Evolutionary conservation across 257 asterid species (phyloP), one percentile per base, ranked within the genome.

Genomic region (Solanum sitiens): DNA sequence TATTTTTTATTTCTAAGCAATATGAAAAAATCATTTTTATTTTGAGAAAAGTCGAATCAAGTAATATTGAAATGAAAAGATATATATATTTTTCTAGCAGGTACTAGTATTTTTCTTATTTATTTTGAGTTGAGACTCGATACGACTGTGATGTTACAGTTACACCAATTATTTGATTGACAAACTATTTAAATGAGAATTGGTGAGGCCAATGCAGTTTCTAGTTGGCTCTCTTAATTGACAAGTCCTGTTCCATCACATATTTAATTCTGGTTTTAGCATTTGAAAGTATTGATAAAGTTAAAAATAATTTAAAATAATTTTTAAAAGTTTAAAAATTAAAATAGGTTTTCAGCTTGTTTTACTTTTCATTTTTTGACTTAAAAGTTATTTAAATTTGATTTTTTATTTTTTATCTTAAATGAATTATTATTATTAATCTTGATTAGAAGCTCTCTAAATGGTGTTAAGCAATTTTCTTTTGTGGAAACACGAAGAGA

Each of bases 401-500:
- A 44, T 0, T 3, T 44, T 44, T 44, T 11, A 11, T 44, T 44
- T 44, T 42, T 9, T 42, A 2, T 2, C 12, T 42, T 42, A 9
- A 8, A 63, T 18, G 72, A 53, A 37, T 14, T 6, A 20, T 56
- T 56, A 63, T 91, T 56, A 63, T 91, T 92, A 12, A 92, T 50
- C 37, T 77, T 83, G 18, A 80, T 65, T n/a, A 92, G 30, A 10
- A 90, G 91, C 21, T 87, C 86, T 15, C 13, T 84, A 68, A 92
- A 86, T 3, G 94, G 93, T 4, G 65, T 86, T 45, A 89, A 59
- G 84, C 93, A 91, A 86, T 88, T 90, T 14, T 83, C 86, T 27
- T 59, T 82, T 45, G 92, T 92, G 0, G 93, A 91, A 6, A 86
- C 50, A 73, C 89, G 87, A 7, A 92, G 90, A 42, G 90, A 75